Percentiles rank a stretch among this genome's conserved stretches.
Evolutionary conservation across 176 grass and related monocot genomes (phyloP).

Genomic region (Olyra latifolia): DNA sequence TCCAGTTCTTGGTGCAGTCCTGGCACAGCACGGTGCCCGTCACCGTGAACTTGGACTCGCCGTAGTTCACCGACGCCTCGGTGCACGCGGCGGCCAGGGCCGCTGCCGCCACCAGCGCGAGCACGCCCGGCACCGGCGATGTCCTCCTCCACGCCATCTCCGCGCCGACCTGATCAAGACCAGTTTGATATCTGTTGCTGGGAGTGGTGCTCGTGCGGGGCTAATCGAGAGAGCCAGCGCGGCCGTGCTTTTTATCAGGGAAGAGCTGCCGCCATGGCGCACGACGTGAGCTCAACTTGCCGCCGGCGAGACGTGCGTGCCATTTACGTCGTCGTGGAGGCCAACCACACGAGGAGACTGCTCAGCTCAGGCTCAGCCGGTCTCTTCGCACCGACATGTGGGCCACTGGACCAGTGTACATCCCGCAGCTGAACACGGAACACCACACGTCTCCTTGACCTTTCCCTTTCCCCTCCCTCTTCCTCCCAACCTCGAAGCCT

Average conservation of each 20-base stretch:
- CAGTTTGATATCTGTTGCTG: neutral
- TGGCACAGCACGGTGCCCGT: slow-evolving; percentile 73
- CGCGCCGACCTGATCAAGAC: neutral
- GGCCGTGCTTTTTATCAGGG: slow-evolving; percentile 4
- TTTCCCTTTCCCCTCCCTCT: neutral
- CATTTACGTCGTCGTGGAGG: slow-evolving; percentile 10
- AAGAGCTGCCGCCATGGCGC: neutral
- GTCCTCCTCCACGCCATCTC: slow-evolving; percentile 19
- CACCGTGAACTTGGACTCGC: slow-evolving; percentile 47
- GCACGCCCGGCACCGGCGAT: neutral
- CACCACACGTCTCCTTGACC: neutral
- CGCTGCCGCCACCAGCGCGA: slow-evolving; percentile 27
- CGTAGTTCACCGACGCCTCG: neutral
- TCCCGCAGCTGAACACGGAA: neutral
- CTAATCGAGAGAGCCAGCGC: neutral
- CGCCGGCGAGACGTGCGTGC: slow-evolving; percentile 32
- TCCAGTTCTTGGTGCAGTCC: slow-evolving; percentile 85
- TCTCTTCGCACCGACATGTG: neutral
- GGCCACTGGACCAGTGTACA: neutral
- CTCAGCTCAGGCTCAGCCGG: too few species aligned
- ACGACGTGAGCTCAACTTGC: slow-evolving; percentile 40
- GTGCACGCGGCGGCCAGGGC: slow-evolving; percentile 1
- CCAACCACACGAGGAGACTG: too few species aligned
- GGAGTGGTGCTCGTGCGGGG: neutral
- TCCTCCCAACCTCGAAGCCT: neutral